Evolutionary conservation across 225 moss, liverwort and hornwort genomes (phyloP), one percentile per base, ranked within the genome.

Genomic region (Sphagnum contortum): DNA sequence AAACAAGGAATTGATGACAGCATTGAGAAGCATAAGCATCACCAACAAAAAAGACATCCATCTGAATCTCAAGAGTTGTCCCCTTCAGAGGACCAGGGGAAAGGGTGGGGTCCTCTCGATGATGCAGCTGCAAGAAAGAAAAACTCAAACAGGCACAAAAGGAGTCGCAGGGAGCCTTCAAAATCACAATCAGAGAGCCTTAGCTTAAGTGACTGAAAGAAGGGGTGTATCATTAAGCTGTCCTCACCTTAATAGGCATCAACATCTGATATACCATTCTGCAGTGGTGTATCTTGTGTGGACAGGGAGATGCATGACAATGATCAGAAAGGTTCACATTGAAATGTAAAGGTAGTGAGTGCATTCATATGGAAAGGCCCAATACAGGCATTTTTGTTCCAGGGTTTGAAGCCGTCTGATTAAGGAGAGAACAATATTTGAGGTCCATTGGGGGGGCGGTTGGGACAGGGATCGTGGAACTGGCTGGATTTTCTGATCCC

Each of bases 141-240:
- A 74, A 78, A 74, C 61, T 84, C 84, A n/a, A 88, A 80, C 71
- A 76, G 88, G 64, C 94, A 85, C 60, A 88, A 83, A 74, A 91
- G 76, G 71, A 88, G 74, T 50, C 74, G 83, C 48, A 77, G 77
- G 70, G 89, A 83, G 45, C 81, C 71, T 8, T 87, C 90, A 48
- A 88, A 81, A 77, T 91, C 94, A 10, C 60, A 69, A 29, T 87
- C 94, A 44, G 86, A 75, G 73, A 94, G 90, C 74, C 86, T 81
- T 64, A 88, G 87, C 77, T 87, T 81, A 60, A 91, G 90, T 81
- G 90, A 91, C 70, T 94, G 76, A 78, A 12, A 52, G 52, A 9
- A 71, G 68, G 66, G 74, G 69, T 66, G 63, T 68, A 51, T 57
- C 11, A 74, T 74, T 64, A 65, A 70, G 83, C 63, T 76, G 73